Percentiles rank a stretch among this genome's conserved stretches.
phyloP scores from a whole-genome alignment of 2,329 filamentous ascomycete genomes.

The Botryotinia calthae region DNA sequence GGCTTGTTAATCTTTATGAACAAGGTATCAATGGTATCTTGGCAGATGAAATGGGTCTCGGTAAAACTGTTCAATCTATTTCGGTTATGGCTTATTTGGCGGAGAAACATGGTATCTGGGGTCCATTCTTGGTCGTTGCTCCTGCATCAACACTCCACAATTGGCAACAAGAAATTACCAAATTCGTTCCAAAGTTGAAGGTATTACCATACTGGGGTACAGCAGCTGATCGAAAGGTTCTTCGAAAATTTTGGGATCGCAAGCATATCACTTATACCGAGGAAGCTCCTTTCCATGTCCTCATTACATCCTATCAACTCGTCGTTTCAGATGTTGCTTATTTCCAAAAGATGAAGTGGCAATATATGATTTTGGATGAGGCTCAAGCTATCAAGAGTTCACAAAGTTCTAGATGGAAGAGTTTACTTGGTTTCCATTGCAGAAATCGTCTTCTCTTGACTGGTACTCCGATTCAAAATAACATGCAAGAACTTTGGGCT shows the following conservation, averaged over 20 bases:
- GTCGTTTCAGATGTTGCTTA: constrained; percentile 95
- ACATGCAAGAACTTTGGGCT: constrained; percentile 99
- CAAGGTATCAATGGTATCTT: constrained; percentile 99
- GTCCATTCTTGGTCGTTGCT: constrained; percentile 93
- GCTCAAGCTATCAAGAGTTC: constrained; percentile 99
- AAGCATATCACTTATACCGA: constrained; percentile 95
- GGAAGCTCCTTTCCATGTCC: constrained; percentile 91
- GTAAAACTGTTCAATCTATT: constrained; percentile 98
- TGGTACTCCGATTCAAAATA: constrained; percentile 98
- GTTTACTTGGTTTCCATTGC: constrained; percentile 87
- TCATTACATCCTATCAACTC: constrained; percentile 95
- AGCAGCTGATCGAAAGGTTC: constrained; percentile 87
- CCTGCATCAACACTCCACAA: constrained; percentile 97
- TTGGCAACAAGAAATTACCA: constrained; percentile 97
- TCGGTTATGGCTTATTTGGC: constrained; percentile 99
- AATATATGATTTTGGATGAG: constrained; percentile 99
- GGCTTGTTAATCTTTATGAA: constrained; percentile 98
- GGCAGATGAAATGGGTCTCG: constrained; percentile 98
- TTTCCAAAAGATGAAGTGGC: constrained; percentile 99
- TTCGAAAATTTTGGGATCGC: constrained; percentile 98
- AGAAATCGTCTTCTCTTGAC: constrained; percentile 91
- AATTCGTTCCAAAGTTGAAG: constrained; percentile 92
- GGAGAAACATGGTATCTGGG: constrained; percentile 97
- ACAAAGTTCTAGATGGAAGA: constrained; percentile 95
- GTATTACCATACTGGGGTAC: constrained; percentile 97